Base-by-base conservation (phyloP, 306 rosid genomes). In the Prunus mume region DNA sequence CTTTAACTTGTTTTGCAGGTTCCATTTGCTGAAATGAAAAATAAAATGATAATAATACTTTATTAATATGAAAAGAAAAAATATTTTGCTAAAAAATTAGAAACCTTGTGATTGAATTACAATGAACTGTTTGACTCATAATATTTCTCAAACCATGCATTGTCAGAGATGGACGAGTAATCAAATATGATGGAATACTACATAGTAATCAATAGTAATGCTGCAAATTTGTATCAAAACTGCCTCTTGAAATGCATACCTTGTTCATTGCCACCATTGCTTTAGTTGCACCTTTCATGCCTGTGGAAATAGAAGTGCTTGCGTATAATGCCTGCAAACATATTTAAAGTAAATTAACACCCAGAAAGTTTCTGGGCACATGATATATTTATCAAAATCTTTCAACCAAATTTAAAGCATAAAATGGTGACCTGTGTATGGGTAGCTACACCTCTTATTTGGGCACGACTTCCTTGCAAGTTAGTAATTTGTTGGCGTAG, bases 391-490 rank as follows among this genome's bases (percentile, higher is more conserved):
- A 63, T 49, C 45, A 25, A 62, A 57, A 20, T 14, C 69, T 20
- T 56, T 68, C 4, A 34, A 41, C 34, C 9, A 9, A 69, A 61
- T 60, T 67, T 13, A 17, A 68, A n/a, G 32, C 15, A 67, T n/a
- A 47, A 17, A 60, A 69, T 57, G 13, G 41, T 54, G 15, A 89
- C 98, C 97, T 94, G 98, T 27, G 98, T 94, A 75, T 94, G 98
- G 77, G 98, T 94, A 79, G 96, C 87, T 54, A 94, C 96, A 17
- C 98, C 98, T 88, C 98, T 88, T 77, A 94, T 91, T 78, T 94
- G 98, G 62, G 98, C 98, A 67, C 98, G 98, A 81, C 98, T 94
- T 52, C 98, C 98, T 80, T 94, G 98, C 85, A 94, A 83, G 89
- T 94, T 94, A 72, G 95, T 90, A 84, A 94, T 94, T 74, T 94